phyloP scores from a whole-genome alignment of 257 asterid genomes.

The Nicotiana benthamiana region DNA sequence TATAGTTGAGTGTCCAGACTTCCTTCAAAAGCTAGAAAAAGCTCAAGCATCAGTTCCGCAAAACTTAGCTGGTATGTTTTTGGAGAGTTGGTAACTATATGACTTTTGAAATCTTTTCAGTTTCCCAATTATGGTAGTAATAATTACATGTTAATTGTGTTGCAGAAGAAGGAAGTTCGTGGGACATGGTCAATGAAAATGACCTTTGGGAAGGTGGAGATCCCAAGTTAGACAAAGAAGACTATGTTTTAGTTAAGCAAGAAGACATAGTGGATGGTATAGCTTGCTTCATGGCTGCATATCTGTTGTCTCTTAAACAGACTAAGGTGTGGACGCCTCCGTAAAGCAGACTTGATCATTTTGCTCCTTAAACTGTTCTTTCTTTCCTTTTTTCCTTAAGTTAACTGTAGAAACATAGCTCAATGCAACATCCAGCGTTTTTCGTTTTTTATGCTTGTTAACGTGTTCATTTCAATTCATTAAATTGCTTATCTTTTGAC shows the following conservation, averaged over 20 bases:
- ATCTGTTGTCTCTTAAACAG: conserved; percentile 76
- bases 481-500: not conserved
- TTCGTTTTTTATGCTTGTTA: not conserved
- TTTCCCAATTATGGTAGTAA: not conserved
- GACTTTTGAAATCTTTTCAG: not conserved
- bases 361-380: not conserved
- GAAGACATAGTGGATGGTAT: conserved; percentile 97
- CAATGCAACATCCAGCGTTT: not conserved
- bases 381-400: not conserved
- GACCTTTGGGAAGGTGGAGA: conserved; percentile 88
- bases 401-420: not conserved
- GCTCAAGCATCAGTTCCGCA: conserved; percentile 69
- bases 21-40: conserved; percentile 74
- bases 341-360: not conserved
- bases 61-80: conserved; percentile 48
- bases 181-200: conserved; percentile 84
- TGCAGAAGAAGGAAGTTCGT: conserved; percentile 83
- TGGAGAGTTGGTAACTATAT: not conserved
- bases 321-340: conserved; percentile 49
- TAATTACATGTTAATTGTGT: conserved; percentile 5
- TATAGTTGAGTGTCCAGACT: conserved; percentile 76
- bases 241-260: conserved; percentile 84
- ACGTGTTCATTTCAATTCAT: not conserved
- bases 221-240: conserved; percentile 57
- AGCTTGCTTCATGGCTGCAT: conserved; percentile 98